Base-by-base conservation (phyloP, 345 rosid genomes). In the Citrus maxima region DNA sequence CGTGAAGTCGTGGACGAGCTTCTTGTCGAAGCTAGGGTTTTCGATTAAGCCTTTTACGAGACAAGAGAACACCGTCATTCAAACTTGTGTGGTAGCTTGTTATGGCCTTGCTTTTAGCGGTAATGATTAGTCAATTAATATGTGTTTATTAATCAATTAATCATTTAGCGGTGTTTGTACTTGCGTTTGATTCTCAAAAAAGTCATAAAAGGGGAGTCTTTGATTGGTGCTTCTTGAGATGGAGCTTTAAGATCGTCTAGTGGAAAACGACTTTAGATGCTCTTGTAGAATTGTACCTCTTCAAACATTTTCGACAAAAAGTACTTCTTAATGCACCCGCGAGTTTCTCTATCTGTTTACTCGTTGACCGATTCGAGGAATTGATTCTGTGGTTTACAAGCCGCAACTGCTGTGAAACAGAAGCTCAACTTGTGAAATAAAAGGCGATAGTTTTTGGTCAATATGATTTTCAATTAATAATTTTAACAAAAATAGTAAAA, bases 1-100 rank as follows among this genome's bases (percentile, higher is more conserved):
- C 32, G 92, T 93, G 46, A 92, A 95, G 73, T 95, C 98, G 12
- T 95, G 98, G 98, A 92, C 94, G 13, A 93, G 91, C 24, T 83
- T 91, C 73, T 74, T 92, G 54, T 82, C 92, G 35, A 83, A 82
- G 73, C 82, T 93, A 10, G 98, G 98, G 10, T 75, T 91, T 77
- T 76, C 85, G 7, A 84, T 88, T 37, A 76, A 84, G 71, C 98
- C 95, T 1, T 95, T 95, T 73, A 93, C 98, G 21, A 90, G 91
- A 81, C 97, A 95, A 83, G 98, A 95, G 88, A 93, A 93, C 84
- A 91, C 98, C 46, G 97, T 95, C 63, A 91, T 95, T 51, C 98
- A 95, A 82, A 95, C 98, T 62, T 92, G 98, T 76, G 97, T 95
- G n/a, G 98, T 95, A 22, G 98, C 98, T 49, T 92, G 98, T 83